phyloP scores from a whole-genome alignment of 129 eudicot genomes.

The Logfia minima region DNA sequence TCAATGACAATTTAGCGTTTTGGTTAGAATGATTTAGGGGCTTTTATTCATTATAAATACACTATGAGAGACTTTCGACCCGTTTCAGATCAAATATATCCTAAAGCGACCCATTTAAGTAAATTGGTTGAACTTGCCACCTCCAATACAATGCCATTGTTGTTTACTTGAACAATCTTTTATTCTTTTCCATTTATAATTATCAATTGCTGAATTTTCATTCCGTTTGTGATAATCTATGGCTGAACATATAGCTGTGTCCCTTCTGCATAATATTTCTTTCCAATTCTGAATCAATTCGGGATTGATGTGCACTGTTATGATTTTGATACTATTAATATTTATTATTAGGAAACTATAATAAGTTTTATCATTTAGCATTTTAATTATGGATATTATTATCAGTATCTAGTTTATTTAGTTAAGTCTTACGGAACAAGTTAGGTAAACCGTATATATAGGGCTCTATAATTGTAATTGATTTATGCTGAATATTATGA shows the following conservation, averaged over 20 bases:
- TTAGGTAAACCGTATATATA: no score
- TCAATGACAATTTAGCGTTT: background rate
- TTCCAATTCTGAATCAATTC: background rate
- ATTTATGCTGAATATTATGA: no score
- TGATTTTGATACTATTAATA: background rate
- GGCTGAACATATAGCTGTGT: background rate
- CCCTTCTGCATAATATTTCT: background rate
- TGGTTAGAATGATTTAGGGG: background rate
- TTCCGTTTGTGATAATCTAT: no score
- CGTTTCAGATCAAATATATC: no score
- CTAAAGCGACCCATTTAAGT: background rate
- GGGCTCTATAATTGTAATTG: no score
- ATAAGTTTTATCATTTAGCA: no score
- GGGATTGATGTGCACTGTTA: constrained; percentile 9
- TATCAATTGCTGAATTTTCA: background rate
- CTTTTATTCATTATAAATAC: background rate
- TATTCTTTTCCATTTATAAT: no score
- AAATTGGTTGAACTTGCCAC: background rate
- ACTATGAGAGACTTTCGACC: background rate
- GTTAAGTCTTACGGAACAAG: no score
- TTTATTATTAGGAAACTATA: no score
- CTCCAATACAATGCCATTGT: background rate
- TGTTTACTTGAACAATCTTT: background rate
- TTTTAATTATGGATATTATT: no score
- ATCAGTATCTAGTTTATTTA: no score